Conservation (phyloP, 805 yeast species). For the Cyberlindnera bimundalis region DNA sequence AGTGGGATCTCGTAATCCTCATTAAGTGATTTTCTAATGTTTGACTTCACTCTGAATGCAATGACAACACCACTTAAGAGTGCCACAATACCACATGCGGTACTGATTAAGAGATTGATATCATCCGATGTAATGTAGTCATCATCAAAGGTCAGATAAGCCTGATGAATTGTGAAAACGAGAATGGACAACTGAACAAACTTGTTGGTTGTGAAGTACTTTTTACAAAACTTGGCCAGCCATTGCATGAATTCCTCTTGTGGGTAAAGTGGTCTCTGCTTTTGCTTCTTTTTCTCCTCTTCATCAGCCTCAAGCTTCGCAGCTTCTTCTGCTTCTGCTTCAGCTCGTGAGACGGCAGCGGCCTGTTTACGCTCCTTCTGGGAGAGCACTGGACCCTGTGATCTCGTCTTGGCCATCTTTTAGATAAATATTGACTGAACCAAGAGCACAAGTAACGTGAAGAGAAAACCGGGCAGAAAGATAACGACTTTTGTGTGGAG, state of each 20-base stretch:
- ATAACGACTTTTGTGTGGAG: too few species aligned
- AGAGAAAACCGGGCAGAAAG: too few species aligned
- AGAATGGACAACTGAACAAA: slow-evolving; percentile 27
- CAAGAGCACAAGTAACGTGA: too few species aligned
- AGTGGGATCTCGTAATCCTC: slow-evolving; percentile 9
- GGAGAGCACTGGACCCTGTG: slow-evolving; percentile 20
- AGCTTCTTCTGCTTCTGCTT: slow-evolving; percentile 5
- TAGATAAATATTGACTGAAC: too few species aligned
- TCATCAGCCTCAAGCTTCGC: slow-evolving; percentile 5
- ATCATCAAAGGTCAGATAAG: slow-evolving; percentile 17
- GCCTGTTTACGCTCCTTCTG: slow-evolving; percentile 23
- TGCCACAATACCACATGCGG: slow-evolving; percentile 24
- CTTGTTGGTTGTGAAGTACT: slow-evolving; percentile 23
- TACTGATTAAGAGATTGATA: slow-evolving; percentile 22
- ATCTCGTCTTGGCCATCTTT: slow-evolving; percentile 13
- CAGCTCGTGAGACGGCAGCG: slow-evolving; percentile 10
- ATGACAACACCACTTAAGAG: slow-evolving; percentile 23
- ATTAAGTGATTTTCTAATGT: neutral
- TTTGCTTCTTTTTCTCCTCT: slow-evolving; percentile 1
- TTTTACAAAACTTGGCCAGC: slow-evolving; percentile 15
- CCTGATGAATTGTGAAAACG: slow-evolving; percentile 24
- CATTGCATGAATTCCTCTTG: slow-evolving; percentile 23
- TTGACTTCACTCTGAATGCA: slow-evolving; percentile 15
- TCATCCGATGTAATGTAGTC: slow-evolving; percentile 14
- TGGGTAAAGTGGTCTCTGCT: slow-evolving; percentile 14